Percentiles rank a stretch among this genome's conserved stretches.
Evolutionary conservation across 148 eudicot species (phyloP).

Genomic region (Vaccinium vitisidaea): DNA sequence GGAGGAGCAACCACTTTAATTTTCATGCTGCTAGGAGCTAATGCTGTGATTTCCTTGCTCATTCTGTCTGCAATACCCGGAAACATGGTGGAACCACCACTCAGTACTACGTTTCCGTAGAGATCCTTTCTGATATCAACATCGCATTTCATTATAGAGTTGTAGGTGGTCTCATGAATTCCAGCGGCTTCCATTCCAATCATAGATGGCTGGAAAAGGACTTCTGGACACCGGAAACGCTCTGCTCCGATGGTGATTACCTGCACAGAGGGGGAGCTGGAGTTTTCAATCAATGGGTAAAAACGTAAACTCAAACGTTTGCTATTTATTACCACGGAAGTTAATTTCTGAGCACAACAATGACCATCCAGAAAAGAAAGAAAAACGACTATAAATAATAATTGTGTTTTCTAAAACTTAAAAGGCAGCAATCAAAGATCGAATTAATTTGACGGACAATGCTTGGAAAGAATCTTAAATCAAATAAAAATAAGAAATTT

Average conservation of each 20-base stretch:
- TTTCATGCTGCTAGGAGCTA: constrained; percentile 39
- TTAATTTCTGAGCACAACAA: neutral
- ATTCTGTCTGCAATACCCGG: constrained; percentile 38
- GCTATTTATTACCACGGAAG: neutral
- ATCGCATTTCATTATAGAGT: constrained; percentile 30
- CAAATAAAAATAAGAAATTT: no score
- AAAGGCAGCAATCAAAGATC: no score
- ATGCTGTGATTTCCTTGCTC: constrained; percentile 37
- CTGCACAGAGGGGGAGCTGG: neutral
- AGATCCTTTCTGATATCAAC: constrained; percentile 34
- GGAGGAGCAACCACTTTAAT: constrained; percentile 37
- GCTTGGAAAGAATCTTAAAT: no score
- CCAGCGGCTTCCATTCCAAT: constrained; percentile 38
- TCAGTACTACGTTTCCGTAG: constrained; percentile 28
- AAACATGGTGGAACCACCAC: constrained; percentile 38
- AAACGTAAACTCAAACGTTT: no score
- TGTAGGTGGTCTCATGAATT: constrained; percentile 31
- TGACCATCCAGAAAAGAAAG: neutral
- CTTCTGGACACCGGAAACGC: constrained; percentile 39
- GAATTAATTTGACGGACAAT: no score
- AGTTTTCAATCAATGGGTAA: neutral
- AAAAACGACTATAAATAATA: neutral
- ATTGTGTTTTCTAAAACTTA: no score
- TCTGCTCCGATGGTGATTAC: constrained; percentile 34
- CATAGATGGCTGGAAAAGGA: constrained; percentile 36